Percentiles rank a stretch among this genome's conserved stretches.
Conservation (phyloP, 1,284 basidiomycete genomes). For the Mycena citricolor region DNA sequence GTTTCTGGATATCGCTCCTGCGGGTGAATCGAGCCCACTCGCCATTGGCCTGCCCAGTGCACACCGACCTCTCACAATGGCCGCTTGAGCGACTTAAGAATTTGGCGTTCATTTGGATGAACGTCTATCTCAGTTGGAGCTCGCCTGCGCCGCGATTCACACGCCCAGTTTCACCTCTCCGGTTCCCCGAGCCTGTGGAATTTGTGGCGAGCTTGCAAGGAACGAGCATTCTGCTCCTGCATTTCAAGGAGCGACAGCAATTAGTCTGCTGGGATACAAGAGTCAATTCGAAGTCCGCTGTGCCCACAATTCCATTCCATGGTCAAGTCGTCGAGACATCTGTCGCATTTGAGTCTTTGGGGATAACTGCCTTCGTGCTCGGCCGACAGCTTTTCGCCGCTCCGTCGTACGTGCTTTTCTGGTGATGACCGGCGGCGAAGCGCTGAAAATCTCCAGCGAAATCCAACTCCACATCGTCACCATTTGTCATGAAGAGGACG, state of each 20-base stretch:
- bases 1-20: slow-evolving; percentile 17
- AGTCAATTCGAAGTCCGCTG: neutral
- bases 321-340: slow-evolving; percentile 6
- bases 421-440: neutral
- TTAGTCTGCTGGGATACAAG: slow-evolving; percentile 14
- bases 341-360: slow-evolving; percentile 1
- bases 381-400: neutral
- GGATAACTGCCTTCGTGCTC: slow-evolving; percentile 2
- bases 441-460: neutral
- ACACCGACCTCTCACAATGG: slow-evolving; percentile 10
- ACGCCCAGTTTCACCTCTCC: neutral
- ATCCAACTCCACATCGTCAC: slow-evolving; percentile 7
- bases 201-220: slow-evolving; percentile 10
- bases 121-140: slow-evolving; percentile 15
- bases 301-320: slow-evolving; percentile 1
- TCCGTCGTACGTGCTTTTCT: slow-evolving; percentile 1
- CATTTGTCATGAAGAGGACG: slow-evolving; percentile 10
- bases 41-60: slow-evolving; percentile 8
- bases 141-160: neutral
- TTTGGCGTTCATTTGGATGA: slow-evolving; percentile 4
- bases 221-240: slow-evolving; percentile 13
- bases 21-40: neutral
- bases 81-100: slow-evolving; percentile 7
- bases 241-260: neutral
- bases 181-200: slow-evolving; percentile 3